Evolutionary conservation across 768 basidiomycete species (phyloP).

Genomic region (Boletus sp.): DNA sequence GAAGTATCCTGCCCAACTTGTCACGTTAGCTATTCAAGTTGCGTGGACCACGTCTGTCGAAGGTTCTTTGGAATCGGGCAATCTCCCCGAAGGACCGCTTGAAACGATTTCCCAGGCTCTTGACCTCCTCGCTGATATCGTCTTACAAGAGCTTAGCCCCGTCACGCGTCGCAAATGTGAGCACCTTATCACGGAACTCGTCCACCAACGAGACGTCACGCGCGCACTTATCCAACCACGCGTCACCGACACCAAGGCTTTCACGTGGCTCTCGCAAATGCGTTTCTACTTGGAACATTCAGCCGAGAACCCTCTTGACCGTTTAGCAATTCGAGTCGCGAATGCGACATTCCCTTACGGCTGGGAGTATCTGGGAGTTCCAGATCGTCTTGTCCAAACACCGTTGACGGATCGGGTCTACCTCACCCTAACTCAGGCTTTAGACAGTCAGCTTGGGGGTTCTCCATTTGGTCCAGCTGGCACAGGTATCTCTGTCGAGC

Average conservation of each 20-base stretch:
- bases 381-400: conserved; percentile 96
- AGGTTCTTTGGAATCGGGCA: conserved; percentile 51
- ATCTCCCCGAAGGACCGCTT: conserved; percentile 61
- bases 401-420: conserved; percentile 97
- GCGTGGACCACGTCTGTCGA: conserved; percentile 92
- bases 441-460: conserved; percentile 93
- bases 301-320: conserved; percentile 72
- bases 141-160: conserved; percentile 81
- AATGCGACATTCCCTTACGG: conserved; percentile 95
- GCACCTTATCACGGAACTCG: conserved; percentile 96
- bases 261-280: conserved; percentile 98
- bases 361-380: conserved; percentile 97
- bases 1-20: conserved; percentile 92
- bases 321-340: conserved; percentile 79
- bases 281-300: conserved; percentile 85
- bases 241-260: conserved; percentile 63
- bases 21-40: conserved; percentile 92
- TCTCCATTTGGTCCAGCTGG: conserved; percentile 98
- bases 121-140: conserved; percentile 95
- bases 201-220: conserved; percentile 95
- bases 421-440: conserved; percentile 91
- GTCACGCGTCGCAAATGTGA: conserved; percentile 98
- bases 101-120: conserved; percentile 77
- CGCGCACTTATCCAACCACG: conserved; percentile 69
- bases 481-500: conserved; percentile 56